These are phyloP conservation scores for Lasiodiplodia theobromae DNA, from an alignment of 2,329 filamentous ascomycete genomes.

Conservation along the genomic window DNA sequence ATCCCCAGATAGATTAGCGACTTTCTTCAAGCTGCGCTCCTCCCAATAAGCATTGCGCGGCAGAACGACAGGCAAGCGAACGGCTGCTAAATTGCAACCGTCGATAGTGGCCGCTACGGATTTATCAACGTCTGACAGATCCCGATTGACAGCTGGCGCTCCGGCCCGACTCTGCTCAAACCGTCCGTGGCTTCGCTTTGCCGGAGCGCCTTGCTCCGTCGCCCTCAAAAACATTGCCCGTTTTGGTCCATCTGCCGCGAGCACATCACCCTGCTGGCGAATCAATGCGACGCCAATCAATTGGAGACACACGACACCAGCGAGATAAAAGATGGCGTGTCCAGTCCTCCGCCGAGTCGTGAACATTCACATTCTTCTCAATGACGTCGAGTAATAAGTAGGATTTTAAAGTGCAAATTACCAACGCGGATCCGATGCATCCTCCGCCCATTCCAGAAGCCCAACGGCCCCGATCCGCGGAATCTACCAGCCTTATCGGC, in stretches of 20 bases:
- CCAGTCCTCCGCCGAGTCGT: neutral
- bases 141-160: neutral
- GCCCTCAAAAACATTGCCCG: neutral
- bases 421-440: neutral
- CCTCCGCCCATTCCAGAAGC: constrained; percentile 13
- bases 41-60: neutral
- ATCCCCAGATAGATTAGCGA: constrained; percentile 9
- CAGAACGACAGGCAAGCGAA: neutral
- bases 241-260: constrained; percentile 1
- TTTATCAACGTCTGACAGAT: neutral
- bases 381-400: neutral
- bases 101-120: neutral
- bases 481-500: neutral
- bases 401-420: neutral
- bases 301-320: neutral
- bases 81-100: neutral
- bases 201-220: neutral
- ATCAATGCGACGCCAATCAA: neutral
- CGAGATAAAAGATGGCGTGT: neutral
- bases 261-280: neutral
- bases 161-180: neutral
- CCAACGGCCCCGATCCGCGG: neutral
- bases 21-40: neutral
- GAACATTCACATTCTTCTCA: no score
- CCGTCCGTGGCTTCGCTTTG: neutral